Percentiles rank a stretch among this genome's conserved stretches.
phyloP scores from a whole-genome alignment of 2,329 filamentous ascomycete genomes.

The Podosphaera xanthii region DNA sequence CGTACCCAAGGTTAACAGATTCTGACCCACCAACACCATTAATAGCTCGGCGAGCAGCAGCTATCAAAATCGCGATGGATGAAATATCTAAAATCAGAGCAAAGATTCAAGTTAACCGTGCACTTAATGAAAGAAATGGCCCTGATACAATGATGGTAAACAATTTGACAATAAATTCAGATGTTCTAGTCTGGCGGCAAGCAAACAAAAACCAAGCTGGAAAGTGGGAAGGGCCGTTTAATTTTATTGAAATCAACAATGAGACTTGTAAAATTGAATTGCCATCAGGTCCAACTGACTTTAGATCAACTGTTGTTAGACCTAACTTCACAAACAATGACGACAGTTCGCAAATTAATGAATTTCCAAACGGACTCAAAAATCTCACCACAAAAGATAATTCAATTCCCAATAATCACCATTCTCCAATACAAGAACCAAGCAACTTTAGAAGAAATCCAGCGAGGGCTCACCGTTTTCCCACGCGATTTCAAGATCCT shows the following conservation, averaged over 20 bases:
- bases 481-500: background rate
- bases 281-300: background rate
- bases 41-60: background rate
- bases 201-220: background rate
- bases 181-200: conserved; percentile 3
- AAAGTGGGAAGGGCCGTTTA: background rate
- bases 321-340: too few relatives aligned
- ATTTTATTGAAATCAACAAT: background rate
- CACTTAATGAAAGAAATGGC: conserved; percentile 1
- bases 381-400: too few relatives aligned
- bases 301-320: background rate
- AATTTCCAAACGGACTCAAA: too few relatives aligned
- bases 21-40: background rate
- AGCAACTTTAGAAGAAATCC: too few relatives aligned
- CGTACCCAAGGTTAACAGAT: background rate
- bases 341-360: too few relatives aligned
- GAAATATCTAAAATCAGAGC: conserved; percentile 2
- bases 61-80: conserved; percentile 4
- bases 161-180: conserved; percentile 1
- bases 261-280: background rate
- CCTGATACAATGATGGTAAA: background rate
- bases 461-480: too few relatives aligned
- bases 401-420: too few relatives aligned
- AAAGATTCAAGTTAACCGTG: background rate
- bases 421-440: too few relatives aligned